phyloP scores from a whole-genome alignment of 2,329 filamentous ascomycete species.

The Pseudopithomyces chartarum region DNA sequence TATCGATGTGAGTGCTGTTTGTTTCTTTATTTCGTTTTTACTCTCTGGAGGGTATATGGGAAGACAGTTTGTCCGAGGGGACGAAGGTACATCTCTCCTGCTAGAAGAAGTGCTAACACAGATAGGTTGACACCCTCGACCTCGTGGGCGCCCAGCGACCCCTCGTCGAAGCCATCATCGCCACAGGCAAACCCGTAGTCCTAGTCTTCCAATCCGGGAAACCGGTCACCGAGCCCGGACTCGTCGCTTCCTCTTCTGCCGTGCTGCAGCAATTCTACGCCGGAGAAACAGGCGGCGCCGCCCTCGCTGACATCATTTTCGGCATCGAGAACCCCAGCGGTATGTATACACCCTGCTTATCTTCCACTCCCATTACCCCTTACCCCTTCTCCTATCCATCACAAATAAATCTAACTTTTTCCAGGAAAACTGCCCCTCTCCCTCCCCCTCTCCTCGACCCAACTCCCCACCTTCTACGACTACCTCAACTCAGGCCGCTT shows the following conservation, averaged over 20 bases:
- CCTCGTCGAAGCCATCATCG: constrained; percentile 69
- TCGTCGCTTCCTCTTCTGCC: constrained; percentile 66
- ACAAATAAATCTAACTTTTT: too few relatives aligned
- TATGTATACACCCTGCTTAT: too few relatives aligned
- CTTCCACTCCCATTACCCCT: too few relatives aligned
- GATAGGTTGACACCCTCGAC: constrained; percentile 63
- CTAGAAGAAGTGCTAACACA: too few relatives aligned
- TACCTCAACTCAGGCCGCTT: constrained; percentile 69
- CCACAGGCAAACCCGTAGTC: constrained; percentile 69
- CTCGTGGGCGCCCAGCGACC: constrained; percentile 73
- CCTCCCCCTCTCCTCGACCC: constrained; percentile 70
- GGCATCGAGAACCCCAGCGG: constrained; percentile 63
- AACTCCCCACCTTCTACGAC: constrained; percentile 73
- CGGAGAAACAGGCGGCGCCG: constrained; percentile 69
- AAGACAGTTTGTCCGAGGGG: too few relatives aligned
- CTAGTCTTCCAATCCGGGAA: constrained; percentile 73
- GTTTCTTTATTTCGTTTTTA: too few relatives aligned
- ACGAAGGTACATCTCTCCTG: too few relatives aligned
- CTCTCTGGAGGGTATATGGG: too few relatives aligned
- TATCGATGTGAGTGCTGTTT: too few relatives aligned
- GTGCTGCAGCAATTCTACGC: constrained; percentile 78
- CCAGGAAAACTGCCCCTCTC: constrained; percentile 69
- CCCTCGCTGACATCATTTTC: constrained; percentile 66
- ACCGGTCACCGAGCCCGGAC: constrained; percentile 75
- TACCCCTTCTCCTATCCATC: too few relatives aligned